A percentile compares a stretch with the other conserved stretches of the same genome.
Evolutionary conservation across 257 asterid species (phyloP).

Genomic region (Nicotiana sylvestris): DNA sequence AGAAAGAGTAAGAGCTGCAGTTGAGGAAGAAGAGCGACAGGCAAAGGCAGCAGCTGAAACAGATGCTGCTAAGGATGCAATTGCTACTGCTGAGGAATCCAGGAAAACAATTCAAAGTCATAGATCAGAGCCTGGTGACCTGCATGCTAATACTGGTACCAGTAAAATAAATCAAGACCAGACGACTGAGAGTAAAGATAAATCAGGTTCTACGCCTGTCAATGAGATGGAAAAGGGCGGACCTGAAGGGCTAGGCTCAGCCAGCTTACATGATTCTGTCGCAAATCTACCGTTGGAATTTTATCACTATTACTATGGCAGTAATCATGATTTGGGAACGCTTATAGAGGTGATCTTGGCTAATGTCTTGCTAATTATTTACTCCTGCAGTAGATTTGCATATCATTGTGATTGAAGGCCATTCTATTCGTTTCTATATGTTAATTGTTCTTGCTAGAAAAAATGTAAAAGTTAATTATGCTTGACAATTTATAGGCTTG

Average conservation of each 20-base stretch:
- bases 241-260: slow-evolving; percentile 31
- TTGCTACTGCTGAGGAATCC: slow-evolving; percentile 70
- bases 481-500: background rate
- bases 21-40: slow-evolving; percentile 93
- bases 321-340: slow-evolving; percentile 90
- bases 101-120: slow-evolving; percentile 37
- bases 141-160: slow-evolving; percentile 14
- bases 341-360: slow-evolving; percentile 70
- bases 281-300: slow-evolving; percentile 82
- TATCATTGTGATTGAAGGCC: slow-evolving; percentile 5
- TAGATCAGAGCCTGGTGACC: slow-evolving; percentile 31
- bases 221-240: slow-evolving; percentile 35
- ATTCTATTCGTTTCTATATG: background rate
- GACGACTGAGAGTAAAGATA: slow-evolving; percentile 19
- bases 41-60: slow-evolving; percentile 73
- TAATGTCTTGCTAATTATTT: background rate
- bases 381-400: slow-evolving; percentile 8
- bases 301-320: slow-evolving; percentile 95
- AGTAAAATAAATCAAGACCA: slow-evolving; percentile 30
- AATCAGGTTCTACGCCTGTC: slow-evolving; percentile 23
- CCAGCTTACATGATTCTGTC: slow-evolving; percentile 41
- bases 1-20: slow-evolving; percentile 91
- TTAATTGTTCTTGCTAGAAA: background rate
- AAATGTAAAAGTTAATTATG: slow-evolving; percentile 1
- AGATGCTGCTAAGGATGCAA: slow-evolving; percentile 83